phyloP scores from a whole-genome alignment of 1,284 basidiomycete genomes.

The Trametes polyzona region DNA sequence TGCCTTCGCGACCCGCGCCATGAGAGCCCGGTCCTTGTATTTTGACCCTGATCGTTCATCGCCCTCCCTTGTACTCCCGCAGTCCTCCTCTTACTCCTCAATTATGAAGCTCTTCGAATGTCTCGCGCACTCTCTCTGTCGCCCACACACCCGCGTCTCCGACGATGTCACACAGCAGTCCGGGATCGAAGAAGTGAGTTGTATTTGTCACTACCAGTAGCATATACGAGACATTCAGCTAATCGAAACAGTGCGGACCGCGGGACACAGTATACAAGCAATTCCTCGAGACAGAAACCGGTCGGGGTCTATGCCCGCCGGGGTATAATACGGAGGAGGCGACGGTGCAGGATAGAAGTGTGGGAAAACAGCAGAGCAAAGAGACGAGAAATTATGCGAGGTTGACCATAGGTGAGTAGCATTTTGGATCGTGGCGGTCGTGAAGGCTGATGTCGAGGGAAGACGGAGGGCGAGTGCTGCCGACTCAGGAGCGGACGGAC shows the following conservation, averaged over 20 bases:
- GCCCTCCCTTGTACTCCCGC: too few species aligned
- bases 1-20: not conserved
- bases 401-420: constrained; percentile 15
- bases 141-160: too few species aligned
- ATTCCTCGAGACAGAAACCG: not conserved
- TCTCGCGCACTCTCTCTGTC: too few species aligned
- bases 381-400: constrained; percentile 10
- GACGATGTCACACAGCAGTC: not conserved
- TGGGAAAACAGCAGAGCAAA: not conserved
- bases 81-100: too few species aligned
- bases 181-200: constrained; percentile 5
- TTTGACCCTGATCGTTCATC: too few species aligned
- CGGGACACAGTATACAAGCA: constrained; percentile 10
- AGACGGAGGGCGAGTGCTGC: not conserved
- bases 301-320: constrained; percentile 2
- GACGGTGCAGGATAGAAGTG: not conserved
- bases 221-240: constrained; percentile 2
- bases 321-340: constrained; percentile 21
- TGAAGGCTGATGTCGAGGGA: not conserved
- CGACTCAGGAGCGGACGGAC: not conserved
- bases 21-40: too few species aligned
- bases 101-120: too few species aligned
- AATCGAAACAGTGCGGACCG: constrained; percentile 9
- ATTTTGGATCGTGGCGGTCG: not conserved
- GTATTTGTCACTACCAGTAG: constrained; percentile 8